Evolutionary conservation across 176 grass and related monocot species (phyloP).

Genomic region (Oryza glaberrima): DNA sequence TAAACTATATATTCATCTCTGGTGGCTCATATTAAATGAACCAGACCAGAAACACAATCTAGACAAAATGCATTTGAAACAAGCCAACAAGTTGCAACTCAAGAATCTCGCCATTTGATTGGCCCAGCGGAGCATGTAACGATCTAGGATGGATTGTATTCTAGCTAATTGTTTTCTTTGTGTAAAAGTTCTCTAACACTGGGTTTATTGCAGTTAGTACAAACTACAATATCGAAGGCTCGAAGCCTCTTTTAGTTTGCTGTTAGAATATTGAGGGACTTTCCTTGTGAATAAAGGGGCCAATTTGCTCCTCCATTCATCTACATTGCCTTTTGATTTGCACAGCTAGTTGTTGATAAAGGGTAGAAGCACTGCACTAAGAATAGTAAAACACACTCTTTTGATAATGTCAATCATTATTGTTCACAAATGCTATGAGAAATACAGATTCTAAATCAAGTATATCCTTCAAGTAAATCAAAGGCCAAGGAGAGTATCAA

Average conservation of each 20-base stretch:
- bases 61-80: slow-evolving; percentile 5
- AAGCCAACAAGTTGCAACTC: not conserved
- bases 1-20: not conserved
- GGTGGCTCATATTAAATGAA: not conserved
- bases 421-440: not conserved
- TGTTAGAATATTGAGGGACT: not conserved
- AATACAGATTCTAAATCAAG: not conserved
- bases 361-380: not conserved
- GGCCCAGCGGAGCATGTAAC: not conserved
- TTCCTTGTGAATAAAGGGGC: not conserved
- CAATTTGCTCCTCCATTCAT: not conserved
- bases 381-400: not conserved
- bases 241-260: not conserved
- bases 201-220: not conserved
- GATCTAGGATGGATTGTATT: not conserved
- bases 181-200: not conserved
- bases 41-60: not conserved
- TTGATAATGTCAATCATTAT: not conserved
- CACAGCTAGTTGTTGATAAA: not conserved
- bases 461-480: not conserved
- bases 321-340: not conserved
- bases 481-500: not conserved
- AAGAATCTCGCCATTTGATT: not conserved
- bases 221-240: not conserved
- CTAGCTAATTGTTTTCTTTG: slow-evolving; percentile 23